These are phyloP conservation scores for Exsudoporus frostii DNA, from an alignment of 768 basidiomycete species.

Conservation along the genomic window DNA sequence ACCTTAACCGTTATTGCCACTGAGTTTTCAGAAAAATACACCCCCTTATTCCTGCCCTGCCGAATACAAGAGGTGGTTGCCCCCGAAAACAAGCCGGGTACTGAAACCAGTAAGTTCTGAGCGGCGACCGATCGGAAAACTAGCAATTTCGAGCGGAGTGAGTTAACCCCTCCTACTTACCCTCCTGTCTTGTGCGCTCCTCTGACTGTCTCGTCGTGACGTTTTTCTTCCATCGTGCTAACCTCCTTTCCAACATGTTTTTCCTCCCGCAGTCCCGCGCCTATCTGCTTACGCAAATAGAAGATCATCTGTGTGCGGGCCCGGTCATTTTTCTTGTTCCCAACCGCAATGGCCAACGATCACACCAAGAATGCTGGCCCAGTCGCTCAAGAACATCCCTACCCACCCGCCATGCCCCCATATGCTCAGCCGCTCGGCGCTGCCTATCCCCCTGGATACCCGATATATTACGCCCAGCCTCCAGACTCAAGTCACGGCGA, in stretches of 20 bases:
- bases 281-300: slow-evolving; percentile 33
- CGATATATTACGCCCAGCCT: slow-evolving; percentile 32
- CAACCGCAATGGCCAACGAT: slow-evolving; percentile 30
- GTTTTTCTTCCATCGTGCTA: slow-evolving; percentile 3
- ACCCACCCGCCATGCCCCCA: slow-evolving; percentile 28
- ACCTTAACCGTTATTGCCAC: slow-evolving; percentile 4
- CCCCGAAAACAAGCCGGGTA: slow-evolving; percentile 10
- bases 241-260: slow-evolving; percentile 20
- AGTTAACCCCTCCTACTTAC: slow-evolving; percentile 15
- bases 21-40: slow-evolving; percentile 11
- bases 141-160: slow-evolving; percentile 38
- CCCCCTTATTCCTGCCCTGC: background rate
- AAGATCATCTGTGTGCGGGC: slow-evolving; percentile 18
- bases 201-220: slow-evolving; percentile 3
- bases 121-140: slow-evolving; percentile 38
- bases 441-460: slow-evolving; percentile 32
- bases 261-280: slow-evolving; percentile 19
- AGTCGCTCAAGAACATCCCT: slow-evolving; percentile 34
- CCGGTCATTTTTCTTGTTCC: slow-evolving; percentile 29
- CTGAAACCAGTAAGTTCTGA: slow-evolving; percentile 28
- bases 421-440: slow-evolving; percentile 28
- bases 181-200: background rate
- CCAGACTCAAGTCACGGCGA: slow-evolving; percentile 32
- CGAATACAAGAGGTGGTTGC: slow-evolving; percentile 9
- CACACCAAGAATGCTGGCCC: slow-evolving; percentile 34